Evolutionary conservation across 805 yeast genomes (phyloP), one percentile per base, ranked within the genome.

Genomic region (Scheffersomyces spartinae): DNA sequence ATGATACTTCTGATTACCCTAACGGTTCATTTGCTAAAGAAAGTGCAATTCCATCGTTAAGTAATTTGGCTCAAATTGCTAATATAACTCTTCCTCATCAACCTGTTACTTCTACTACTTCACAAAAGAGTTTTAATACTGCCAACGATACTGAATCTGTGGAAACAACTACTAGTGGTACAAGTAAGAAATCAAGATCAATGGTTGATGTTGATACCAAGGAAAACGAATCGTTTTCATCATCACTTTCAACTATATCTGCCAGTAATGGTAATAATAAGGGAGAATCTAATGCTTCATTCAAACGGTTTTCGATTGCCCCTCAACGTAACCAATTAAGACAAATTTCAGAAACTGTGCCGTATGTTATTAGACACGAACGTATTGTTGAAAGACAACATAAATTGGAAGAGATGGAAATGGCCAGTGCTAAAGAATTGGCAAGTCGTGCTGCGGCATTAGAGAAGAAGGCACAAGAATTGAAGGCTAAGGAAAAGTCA

Each of bases 291-390:
- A n/a, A n/a, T n/a, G 29, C 52, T n/a, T 47, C 52, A 23, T 60
- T 60, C 45, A 59, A 60, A 49, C 45, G 67, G 30, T 41, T 55
- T 39, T 53, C 61, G 6, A 59, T 60, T 40, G 65, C 55, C 2
- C 67, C 66, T 4, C 66, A 61, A 38, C 68, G 82, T 35, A 64
- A 64, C 36, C 81, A 78, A 49, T 55, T 81, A 36, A 64, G 93
- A 44, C 80, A 75, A 43, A 73, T 81, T 29, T 75, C 85, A 21
- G 88, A 79, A 43, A 81, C 91, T 2, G 82, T 81, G 13, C 93
- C 93, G n/a, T 81, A 81, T 39, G 77, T 79, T 17, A 55, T 81
- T 34, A 68, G 82, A 45, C 88, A 80, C 47, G 88, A 81, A 49
- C 67, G 78, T 30, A 67, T 80, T 29, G 52, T 73, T 36, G 76